Percentiles rank a stretch among this genome's conserved stretches.
Conservation (phyloP, 192 early-diverging fungal species). For the Dissophora globulifera region DNA sequence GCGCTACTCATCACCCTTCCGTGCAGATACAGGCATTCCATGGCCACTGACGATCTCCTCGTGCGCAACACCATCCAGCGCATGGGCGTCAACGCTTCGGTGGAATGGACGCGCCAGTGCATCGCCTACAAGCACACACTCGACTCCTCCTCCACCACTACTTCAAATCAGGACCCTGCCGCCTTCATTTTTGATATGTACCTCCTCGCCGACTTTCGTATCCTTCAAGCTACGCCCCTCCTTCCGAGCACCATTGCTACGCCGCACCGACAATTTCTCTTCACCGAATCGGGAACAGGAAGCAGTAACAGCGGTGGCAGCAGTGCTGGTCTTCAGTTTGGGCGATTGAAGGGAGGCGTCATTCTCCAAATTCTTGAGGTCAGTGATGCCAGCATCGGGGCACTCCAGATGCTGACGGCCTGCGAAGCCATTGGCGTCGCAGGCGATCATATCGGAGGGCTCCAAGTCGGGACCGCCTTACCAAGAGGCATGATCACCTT, state of each 20-base stretch:
- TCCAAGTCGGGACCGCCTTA: slow-evolving; percentile 15
- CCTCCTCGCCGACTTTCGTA: slow-evolving; percentile 43
- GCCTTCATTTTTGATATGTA: slow-evolving; percentile 41
- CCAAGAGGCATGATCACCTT: slow-evolving; percentile 16
- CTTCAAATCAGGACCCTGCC: slow-evolving; percentile 10
- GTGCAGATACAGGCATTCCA: background rate
- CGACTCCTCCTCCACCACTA: background rate
- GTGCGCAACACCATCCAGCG: slow-evolving; percentile 31
- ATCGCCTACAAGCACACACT: slow-evolving; percentile 18
- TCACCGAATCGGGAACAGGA: background rate
- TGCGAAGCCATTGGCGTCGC: slow-evolving; percentile 25
- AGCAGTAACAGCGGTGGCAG: too few relatives aligned
- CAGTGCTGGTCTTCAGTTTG: background rate
- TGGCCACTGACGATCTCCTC: slow-evolving; percentile 42
- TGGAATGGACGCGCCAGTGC: slow-evolving; percentile 51
- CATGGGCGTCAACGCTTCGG: slow-evolving; percentile 37
- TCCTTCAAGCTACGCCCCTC: slow-evolving; percentile 25
- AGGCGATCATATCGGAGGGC: slow-evolving; percentile 23
- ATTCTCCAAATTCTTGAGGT: slow-evolving; percentile 44
- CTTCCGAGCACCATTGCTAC: slow-evolving; percentile 22
- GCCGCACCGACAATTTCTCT: slow-evolving; percentile 31
- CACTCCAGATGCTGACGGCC: slow-evolving; percentile 29
- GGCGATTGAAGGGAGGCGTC: slow-evolving; percentile 11
- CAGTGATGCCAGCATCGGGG: slow-evolving; percentile 29
- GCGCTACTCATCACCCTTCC: background rate